These are phyloP conservation scores for Saccharomycopsis fibuligera DNA, from an alignment of 805 yeast species.

Conservation along the genomic window DNA sequence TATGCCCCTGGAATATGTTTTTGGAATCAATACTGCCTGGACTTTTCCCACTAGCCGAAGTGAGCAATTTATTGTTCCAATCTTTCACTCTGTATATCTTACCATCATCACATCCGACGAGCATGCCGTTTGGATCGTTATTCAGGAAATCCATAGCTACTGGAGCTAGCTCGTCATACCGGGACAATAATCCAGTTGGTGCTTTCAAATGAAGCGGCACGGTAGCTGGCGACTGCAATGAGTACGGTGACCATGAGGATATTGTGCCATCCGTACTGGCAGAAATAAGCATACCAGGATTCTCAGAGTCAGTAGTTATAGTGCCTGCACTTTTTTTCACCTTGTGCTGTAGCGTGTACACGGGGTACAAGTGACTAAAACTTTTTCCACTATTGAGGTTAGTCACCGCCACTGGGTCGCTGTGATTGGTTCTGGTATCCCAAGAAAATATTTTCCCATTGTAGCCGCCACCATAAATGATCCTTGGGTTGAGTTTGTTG, in stretches of 20 bases:
- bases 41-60: background rate
- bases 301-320: background rate
- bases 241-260: constrained; percentile 28
- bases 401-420: constrained; percentile 4
- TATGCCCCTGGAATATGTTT: constrained; percentile 25
- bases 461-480: constrained; percentile 34
- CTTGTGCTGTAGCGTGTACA: constrained; percentile 11
- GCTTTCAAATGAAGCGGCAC: constrained; percentile 23
- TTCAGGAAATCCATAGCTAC: constrained; percentile 13
- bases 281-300: constrained; percentile 23
- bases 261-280: constrained; percentile 30
- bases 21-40: constrained; percentile 11
- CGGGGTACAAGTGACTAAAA: constrained; percentile 14
- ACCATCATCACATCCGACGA: constrained; percentile 32
- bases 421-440: constrained; percentile 27
- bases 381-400: background rate
- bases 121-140: constrained; percentile 12
- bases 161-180: constrained; percentile 30
- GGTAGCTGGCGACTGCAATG: constrained; percentile 25
- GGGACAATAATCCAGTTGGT: constrained; percentile 23
- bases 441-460: constrained; percentile 37
- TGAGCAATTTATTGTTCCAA: constrained; percentile 7
- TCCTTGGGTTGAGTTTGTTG: constrained; percentile 27
- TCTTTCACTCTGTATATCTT: constrained; percentile 27
- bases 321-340: background rate